Evolutionary conservation across 495 filamentous ascomycete species (phyloP).

Genomic region (Extremus antarcticus): DNA sequence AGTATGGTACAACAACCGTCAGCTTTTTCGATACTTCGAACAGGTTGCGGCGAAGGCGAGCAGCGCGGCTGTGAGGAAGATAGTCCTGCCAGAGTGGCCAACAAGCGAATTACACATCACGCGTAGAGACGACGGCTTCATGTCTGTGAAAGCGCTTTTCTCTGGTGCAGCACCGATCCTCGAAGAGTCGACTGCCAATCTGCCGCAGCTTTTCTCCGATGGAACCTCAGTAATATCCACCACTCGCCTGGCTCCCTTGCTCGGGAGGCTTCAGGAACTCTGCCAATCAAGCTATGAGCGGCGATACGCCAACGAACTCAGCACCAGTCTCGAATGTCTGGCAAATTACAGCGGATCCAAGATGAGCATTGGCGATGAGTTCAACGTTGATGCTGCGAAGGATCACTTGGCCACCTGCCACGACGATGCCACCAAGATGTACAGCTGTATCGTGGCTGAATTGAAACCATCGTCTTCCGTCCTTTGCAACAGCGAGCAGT

Average conservation of each 20-base stretch:
- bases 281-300: neutral
- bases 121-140: neutral
- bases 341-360: neutral
- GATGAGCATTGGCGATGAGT: neutral
- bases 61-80: neutral
- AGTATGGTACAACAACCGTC: constrained; percentile 30
- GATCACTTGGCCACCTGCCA: neutral
- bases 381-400: neutral
- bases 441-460: neutral
- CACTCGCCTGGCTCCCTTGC: neutral
- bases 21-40: constrained; percentile 22
- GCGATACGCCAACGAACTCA: neutral
- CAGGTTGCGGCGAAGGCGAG: constrained; percentile 2
- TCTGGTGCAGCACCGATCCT: neutral
- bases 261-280: neutral
- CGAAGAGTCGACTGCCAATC: neutral
- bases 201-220: neutral
- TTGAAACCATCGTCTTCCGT: neutral
- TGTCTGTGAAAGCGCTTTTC: neutral
- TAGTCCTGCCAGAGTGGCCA: neutral
- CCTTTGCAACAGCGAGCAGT: constrained; percentile 3
- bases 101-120: neutral
- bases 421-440: neutral
- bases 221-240: neutral
- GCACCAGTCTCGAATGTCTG: neutral